Percentiles rank a stretch among this genome's conserved stretches.
Conservation (phyloP, 225 moss, liverwort and hornwort species). For the Polytrichum commune region DNA sequence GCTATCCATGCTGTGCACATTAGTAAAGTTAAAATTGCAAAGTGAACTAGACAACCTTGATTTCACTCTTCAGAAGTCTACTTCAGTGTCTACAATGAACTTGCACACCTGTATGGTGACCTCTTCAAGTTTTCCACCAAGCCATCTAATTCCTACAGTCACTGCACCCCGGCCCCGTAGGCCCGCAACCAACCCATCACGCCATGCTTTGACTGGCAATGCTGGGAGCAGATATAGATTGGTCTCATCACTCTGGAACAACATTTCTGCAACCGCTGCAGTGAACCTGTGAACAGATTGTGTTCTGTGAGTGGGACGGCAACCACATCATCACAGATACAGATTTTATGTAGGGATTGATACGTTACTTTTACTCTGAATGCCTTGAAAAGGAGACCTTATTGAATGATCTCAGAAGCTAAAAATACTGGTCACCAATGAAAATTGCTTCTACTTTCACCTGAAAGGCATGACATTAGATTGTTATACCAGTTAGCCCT, state of each 20-base stretch:
- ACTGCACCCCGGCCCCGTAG: conserved; percentile 76
- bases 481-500: too few relatives aligned
- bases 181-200: conserved; percentile 64
- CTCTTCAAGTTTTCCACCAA: conserved; percentile 59
- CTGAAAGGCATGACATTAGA: too few relatives aligned
- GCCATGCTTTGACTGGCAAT: conserved; percentile 67
- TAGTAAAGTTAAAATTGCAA: too few relatives aligned
- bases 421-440: too few relatives aligned
- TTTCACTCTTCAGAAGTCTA: neutral
- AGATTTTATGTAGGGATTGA: too few relatives aligned
- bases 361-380: too few relatives aligned
- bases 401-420: too few relatives aligned
- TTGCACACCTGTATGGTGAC: conserved; percentile 43
- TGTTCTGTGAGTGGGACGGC: neutral
- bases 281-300: conserved; percentile 57
- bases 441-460: too few relatives aligned
- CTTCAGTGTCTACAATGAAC: conserved; percentile 6
- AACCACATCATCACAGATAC: neutral
- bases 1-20: too few relatives aligned
- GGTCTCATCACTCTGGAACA: conserved; percentile 80
- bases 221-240: conserved; percentile 83
- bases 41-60: neutral
- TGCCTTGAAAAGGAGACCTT: too few relatives aligned
- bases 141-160: conserved; percentile 74
- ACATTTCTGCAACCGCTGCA: conserved; percentile 88